A percentile compares a stretch with the other conserved stretches of the same genome.
Evolutionary conservation across 352 stramenopile genomes (phyloP).

Genomic region (Thalassiosira pacifica): DNA sequence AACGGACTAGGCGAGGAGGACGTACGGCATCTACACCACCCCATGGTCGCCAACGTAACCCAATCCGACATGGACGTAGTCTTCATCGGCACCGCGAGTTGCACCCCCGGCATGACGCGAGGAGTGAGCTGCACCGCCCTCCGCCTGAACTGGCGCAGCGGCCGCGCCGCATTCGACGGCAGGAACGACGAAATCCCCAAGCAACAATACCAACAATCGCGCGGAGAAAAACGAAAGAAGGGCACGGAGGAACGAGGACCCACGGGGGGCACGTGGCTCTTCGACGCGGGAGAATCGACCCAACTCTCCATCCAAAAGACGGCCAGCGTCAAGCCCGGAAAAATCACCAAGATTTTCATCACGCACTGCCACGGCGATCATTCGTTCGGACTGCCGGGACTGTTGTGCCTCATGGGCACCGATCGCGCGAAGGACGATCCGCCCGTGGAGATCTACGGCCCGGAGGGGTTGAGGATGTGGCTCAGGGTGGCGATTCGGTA

Average conservation of each 20-base stretch:
- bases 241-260: background rate
- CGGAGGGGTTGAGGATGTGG: slow-evolving; percentile 87
- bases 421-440: slow-evolving; percentile 69
- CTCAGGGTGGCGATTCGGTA: slow-evolving; percentile 86
- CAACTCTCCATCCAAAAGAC: slow-evolving; percentile 88
- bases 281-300: slow-evolving; percentile 90
- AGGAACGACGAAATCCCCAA: slow-evolving; percentile 18
- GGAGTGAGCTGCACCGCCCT: slow-evolving; percentile 87
- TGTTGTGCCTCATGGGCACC: slow-evolving; percentile 89
- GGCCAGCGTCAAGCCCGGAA: slow-evolving; percentile 76
- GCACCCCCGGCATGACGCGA: slow-evolving; percentile 80
- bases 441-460: slow-evolving; percentile 90
- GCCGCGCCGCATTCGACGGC: background rate
- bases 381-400: slow-evolving; percentile 88
- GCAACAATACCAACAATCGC: background rate
- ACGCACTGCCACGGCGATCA: slow-evolving; percentile 91
- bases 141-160: slow-evolving; percentile 74
- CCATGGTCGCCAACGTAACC: slow-evolving; percentile 67
- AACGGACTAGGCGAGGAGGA: slow-evolving; percentile 59
- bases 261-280: slow-evolving; percentile 87
- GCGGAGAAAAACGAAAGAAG: background rate
- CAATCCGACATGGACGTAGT: slow-evolving; percentile 85
- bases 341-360: slow-evolving; percentile 90
- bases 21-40: slow-evolving; percentile 78
- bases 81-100: slow-evolving; percentile 87